A percentile compares a stretch with the other conserved stretches of the same genome.
phyloP scores from a whole-genome alignment of 2,329 filamentous ascomycete genomes.

The Podosphaera leucotricha region DNA sequence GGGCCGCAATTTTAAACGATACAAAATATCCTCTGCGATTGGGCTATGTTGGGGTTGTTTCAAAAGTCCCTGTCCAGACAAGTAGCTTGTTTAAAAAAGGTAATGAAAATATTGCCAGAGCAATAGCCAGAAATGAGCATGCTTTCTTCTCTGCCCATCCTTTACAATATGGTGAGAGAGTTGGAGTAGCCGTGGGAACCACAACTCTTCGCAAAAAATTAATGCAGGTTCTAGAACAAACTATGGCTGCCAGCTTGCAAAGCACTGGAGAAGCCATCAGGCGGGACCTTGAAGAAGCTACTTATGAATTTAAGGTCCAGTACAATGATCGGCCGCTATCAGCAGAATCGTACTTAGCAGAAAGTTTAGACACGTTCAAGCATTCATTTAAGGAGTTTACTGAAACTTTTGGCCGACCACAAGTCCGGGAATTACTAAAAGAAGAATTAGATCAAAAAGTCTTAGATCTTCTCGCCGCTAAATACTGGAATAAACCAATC shows the following conservation, averaged over 20 bases:
- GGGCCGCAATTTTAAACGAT: conserved; percentile 57
- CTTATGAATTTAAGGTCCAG: conserved; percentile 97
- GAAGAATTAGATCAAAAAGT: conserved; percentile 85
- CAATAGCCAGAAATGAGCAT: conserved; percentile 73
- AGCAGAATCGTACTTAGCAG: conserved; percentile 87
- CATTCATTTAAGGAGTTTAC: conserved; percentile 92
- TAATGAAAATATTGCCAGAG: conserved; percentile 50
- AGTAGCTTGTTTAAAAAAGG: conserved; percentile 65
- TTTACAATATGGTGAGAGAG: conserved; percentile 49
- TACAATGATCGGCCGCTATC: conserved; percentile 92
- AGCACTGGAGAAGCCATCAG: conserved; percentile 78
- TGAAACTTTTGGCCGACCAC: conserved; percentile 65
- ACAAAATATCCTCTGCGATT: conserved; percentile 86
- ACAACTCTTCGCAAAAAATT: conserved; percentile 77
- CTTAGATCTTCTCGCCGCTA: conserved; percentile 70
- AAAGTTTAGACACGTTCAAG: conserved; percentile 89
- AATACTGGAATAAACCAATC: conserved; percentile 94
- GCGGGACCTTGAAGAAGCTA: conserved; percentile 86
- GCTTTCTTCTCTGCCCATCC: conserved; percentile 71
- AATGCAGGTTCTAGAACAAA: conserved; percentile 91
- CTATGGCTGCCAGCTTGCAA: conserved; percentile 82
- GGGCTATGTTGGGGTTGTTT: conserved; percentile 89
- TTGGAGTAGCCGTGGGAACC: conserved; percentile 59
- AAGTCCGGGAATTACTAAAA: conserved; percentile 79
- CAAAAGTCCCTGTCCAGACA: conserved; percentile 39